phyloP scores from a whole-genome alignment of 441 rosid genomes.

The Omphalea diandra region DNA sequence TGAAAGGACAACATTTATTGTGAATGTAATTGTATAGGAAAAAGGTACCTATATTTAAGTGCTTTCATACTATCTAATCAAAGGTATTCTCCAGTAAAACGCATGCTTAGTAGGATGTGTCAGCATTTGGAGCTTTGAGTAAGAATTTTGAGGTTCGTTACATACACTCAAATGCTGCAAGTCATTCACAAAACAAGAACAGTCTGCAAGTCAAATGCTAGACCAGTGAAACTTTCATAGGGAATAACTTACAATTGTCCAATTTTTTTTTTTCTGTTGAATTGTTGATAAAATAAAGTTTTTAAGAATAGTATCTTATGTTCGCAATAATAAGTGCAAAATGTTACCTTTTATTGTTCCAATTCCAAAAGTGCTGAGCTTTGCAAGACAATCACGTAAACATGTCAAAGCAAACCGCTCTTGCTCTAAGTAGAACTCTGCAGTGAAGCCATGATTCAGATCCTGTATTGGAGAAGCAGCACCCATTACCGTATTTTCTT shows the following conservation, averaged over 20 bases:
- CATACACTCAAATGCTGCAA: neutral
- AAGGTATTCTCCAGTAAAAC: neutral
- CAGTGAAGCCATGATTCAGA: constrained; percentile 23
- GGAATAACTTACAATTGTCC: too few species aligned
- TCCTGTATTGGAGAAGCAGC: constrained; percentile 25
- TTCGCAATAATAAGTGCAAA: neutral
- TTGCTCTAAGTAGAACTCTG: constrained; percentile 35
- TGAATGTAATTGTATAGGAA: neutral
- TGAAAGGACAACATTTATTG: neutral
- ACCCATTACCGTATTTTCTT: constrained; percentile 27
- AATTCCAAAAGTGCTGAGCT: constrained; percentile 37
- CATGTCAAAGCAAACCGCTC: constrained; percentile 52
- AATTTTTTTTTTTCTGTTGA: neutral
- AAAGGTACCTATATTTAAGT: neutral
- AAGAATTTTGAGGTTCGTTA: neutral
- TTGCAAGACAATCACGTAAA: constrained; percentile 48
- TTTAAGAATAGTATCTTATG: neutral
- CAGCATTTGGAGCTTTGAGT: neutral
- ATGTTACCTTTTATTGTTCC: constrained; percentile 40
- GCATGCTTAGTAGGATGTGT: neutral
- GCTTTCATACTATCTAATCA: neutral
- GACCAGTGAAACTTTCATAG: neutral
- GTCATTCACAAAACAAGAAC: neutral
- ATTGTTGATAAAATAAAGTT: neutral
- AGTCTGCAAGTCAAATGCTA: neutral